phyloP scores from a whole-genome alignment of 495 filamentous ascomycete genomes.

The Aspergillus baeticus region DNA sequence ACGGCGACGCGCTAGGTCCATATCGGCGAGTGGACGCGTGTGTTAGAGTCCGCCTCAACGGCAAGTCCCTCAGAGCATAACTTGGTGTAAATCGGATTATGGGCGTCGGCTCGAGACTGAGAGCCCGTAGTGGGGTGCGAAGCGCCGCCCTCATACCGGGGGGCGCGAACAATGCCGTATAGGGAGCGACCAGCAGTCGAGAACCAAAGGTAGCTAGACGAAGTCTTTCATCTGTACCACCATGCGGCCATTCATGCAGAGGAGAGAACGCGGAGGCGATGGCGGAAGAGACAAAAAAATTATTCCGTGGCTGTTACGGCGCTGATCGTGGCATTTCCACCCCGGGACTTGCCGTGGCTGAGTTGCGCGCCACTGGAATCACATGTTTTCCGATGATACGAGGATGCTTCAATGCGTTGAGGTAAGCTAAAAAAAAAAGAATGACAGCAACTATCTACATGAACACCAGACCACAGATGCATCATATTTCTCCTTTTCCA shows the following conservation, averaged over 20 bases:
- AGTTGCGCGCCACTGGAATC: not conserved
- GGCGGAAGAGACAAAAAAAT: slow-evolving; percentile 12
- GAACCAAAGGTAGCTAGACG: not conserved
- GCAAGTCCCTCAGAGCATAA: slow-evolving; percentile 4
- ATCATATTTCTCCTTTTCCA: slow-evolving; percentile 1
- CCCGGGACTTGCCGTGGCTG: not conserved
- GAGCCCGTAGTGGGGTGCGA: slow-evolving; percentile 40
- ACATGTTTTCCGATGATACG: not conserved
- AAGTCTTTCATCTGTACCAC: slow-evolving; percentile 12
- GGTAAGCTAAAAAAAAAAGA: not conserved
- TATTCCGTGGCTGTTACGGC: slow-evolving; percentile 8
- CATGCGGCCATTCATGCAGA: slow-evolving; percentile 4
- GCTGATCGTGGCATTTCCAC: slow-evolving; percentile 9
- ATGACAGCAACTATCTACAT: slow-evolving; percentile 14
- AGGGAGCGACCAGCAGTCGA: slow-evolving; percentile 17
- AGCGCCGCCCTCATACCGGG: slow-evolving; percentile 41
- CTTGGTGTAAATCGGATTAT: slow-evolving; percentile 26
- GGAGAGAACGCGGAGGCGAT: not conserved
- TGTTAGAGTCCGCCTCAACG: slow-evolving; percentile 10
- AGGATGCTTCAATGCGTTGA: not conserved
- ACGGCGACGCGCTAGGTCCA: not conserved
- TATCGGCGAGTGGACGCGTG: slow-evolving; percentile 3
- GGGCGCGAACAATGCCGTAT: slow-evolving; percentile 23
- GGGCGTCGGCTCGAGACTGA: slow-evolving; percentile 32
- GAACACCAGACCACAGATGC: not conserved